Evolutionary conservation across 1,284 basidiomycete species (phyloP).

Genomic region (Peniophora sp.): DNA sequence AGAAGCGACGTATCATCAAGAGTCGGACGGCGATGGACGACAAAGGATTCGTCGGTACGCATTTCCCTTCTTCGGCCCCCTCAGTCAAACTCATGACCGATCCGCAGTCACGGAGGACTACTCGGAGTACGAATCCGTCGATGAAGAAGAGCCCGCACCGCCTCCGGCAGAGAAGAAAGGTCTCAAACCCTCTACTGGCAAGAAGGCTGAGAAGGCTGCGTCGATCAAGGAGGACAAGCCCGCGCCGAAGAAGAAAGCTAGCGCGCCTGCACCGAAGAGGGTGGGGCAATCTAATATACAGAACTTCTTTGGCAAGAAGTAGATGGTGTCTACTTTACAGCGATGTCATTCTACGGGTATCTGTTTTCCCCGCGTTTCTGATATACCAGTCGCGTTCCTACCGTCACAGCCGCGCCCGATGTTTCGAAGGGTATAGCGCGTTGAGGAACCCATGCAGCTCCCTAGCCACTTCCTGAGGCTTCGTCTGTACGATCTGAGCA

Average conservation of each 20-base stretch:
- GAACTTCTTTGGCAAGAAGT: background rate
- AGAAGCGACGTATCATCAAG: constrained; percentile 59
- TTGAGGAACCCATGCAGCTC: too few relatives aligned
- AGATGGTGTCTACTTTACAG: background rate
- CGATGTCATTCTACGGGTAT: background rate
- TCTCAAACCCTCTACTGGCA: constrained; percentile 15
- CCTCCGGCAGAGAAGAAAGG: constrained; percentile 17
- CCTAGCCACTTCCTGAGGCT: too few relatives aligned
- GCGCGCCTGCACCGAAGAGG: background rate
- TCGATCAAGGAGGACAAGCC: constrained; percentile 6
- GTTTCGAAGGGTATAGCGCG: too few relatives aligned
- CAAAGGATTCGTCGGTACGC: constrained; percentile 66
- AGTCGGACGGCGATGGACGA: constrained; percentile 46
- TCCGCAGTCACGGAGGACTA: constrained; percentile 64
- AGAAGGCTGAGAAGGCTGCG: constrained; percentile 21
- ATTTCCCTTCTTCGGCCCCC: background rate
- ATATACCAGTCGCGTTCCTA: too few relatives aligned
- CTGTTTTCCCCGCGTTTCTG: too few relatives aligned
- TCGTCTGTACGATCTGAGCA: too few relatives aligned
- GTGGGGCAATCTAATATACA: background rate
- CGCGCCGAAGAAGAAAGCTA: constrained; percentile 6
- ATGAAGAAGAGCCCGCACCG: constrained; percentile 42
- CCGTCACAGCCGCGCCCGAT: too few relatives aligned
- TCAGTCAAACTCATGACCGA: constrained; percentile 1
- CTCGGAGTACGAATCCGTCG: constrained; percentile 71